Conservation (phyloP, 495 filamentous ascomycete species). For the Tuber microsphaerosporum region DNA sequence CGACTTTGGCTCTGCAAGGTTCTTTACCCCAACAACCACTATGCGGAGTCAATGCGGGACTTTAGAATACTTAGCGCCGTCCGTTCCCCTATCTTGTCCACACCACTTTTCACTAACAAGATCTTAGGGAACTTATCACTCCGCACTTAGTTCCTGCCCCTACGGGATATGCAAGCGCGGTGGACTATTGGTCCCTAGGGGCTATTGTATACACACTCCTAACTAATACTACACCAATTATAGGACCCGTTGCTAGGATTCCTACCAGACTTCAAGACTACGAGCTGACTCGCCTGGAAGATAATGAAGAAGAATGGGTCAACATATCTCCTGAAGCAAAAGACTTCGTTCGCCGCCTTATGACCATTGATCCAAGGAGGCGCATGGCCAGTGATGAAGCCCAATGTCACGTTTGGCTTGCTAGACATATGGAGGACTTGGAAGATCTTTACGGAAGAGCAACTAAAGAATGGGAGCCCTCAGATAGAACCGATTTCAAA, state of each 20-base stretch:
- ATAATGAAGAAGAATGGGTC: constrained; percentile 41
- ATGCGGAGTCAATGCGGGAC: constrained; percentile 57
- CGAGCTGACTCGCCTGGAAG: constrained; percentile 45
- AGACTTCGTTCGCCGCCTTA: constrained; percentile 51
- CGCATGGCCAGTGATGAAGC: constrained; percentile 54
- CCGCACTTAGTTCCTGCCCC: not conserved
- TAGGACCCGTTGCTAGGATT: constrained; percentile 21
- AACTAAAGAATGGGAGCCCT: constrained; percentile 47
- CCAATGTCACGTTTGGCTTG: constrained; percentile 55
- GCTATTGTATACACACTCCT: constrained; percentile 51
- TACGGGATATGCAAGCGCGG: constrained; percentile 55
- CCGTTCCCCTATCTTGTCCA: constrained; percentile 34
- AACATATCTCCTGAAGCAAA: constrained; percentile 46
- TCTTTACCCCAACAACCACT: constrained; percentile 37
- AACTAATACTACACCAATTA: constrained; percentile 48
- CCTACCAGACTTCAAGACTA: constrained; percentile 30
- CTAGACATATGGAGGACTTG: constrained; percentile 45
- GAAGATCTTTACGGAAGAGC: constrained; percentile 48
- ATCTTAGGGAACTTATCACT: not conserved
- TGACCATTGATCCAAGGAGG: constrained; percentile 48
- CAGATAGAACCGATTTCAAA: not conserved
- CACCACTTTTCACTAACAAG: constrained; percentile 4
- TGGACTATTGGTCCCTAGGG: constrained; percentile 62
- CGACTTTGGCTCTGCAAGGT: constrained; percentile 57
- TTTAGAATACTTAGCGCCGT: constrained; percentile 58